Percentiles rank a stretch among this genome's conserved stretches.
Evolutionary conservation across 1,139 yeast genomes (phyloP).

Genomic region (Kluyveromyces sp.): DNA sequence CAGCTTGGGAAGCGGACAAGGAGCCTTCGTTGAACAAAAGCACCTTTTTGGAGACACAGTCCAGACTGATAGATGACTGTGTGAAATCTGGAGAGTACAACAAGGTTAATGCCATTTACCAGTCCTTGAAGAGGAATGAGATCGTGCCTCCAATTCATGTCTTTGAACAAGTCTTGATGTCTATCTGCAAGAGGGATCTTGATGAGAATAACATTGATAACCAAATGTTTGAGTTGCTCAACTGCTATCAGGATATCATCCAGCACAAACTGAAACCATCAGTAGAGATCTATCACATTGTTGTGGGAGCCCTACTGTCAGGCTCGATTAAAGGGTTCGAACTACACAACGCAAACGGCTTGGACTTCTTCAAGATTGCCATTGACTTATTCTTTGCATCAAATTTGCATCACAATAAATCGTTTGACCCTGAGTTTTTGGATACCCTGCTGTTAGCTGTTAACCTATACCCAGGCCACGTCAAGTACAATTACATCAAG

Average conservation of each 20-base stretch:
- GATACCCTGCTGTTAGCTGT: conserved; percentile 32
- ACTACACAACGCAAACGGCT: conserved; percentile 35
- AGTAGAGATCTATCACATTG: conserved; percentile 44
- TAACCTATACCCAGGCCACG: conserved; percentile 33
- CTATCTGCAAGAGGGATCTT: conserved; percentile 32
- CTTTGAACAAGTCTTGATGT: conserved; percentile 31
- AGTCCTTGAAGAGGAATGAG: conserved; percentile 35
- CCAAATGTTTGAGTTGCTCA: conserved; percentile 51
- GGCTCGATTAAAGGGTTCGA: conserved; percentile 42
- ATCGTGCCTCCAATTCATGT: conserved; percentile 33
- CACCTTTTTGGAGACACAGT: conserved; percentile 23
- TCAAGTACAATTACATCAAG: conserved; percentile 22
- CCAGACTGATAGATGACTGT: conserved; percentile 22
- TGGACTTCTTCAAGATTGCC: conserved; percentile 58
- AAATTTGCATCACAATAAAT: conserved; percentile 31
- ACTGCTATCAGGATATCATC: conserved; percentile 61
- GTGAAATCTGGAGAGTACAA: conserved; percentile 26
- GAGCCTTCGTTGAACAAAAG: conserved; percentile 24
- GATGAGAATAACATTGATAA: conserved; percentile 40
- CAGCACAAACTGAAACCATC: conserved; percentile 48
- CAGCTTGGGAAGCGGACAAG: conserved; percentile 30
- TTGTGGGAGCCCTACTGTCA: conserved; percentile 44
- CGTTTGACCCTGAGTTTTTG: conserved; percentile 27
- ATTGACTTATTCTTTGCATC: conserved; percentile 50
- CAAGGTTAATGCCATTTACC: conserved; percentile 34